Conservation (phyloP, 768 basidiomycete genomes). For the Pulveroboletus ravenelii region DNA sequence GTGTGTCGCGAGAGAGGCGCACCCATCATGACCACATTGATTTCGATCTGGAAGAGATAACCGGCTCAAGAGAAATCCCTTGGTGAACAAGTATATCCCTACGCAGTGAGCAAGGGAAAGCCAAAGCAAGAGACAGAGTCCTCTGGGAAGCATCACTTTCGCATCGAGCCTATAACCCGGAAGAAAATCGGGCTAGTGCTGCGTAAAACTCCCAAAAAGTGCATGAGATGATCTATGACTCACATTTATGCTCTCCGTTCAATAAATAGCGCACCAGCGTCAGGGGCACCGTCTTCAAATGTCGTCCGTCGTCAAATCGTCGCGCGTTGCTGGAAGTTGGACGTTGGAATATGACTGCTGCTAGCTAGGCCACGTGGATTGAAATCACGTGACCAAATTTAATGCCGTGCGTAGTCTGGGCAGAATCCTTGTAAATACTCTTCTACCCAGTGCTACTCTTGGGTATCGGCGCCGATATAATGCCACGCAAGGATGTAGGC, state of each 20-base stretch:
- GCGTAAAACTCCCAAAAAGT: background rate
- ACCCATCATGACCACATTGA: slow-evolving; percentile 54
- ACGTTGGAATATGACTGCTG: too few relatives aligned
- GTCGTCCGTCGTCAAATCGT: background rate
- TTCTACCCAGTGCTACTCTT: background rate
- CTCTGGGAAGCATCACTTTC: slow-evolving; percentile 17
- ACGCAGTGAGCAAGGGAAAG: slow-evolving; percentile 64
- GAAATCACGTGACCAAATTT: slow-evolving; percentile 7
- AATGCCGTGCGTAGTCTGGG: too few relatives aligned
- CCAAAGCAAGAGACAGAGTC: slow-evolving; percentile 43
- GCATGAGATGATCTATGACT: background rate
- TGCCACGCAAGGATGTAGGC: slow-evolving; percentile 68
- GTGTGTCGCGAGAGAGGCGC: slow-evolving; percentile 51
- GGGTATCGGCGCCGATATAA: slow-evolving; percentile 23
- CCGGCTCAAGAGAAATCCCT: slow-evolving; percentile 87
- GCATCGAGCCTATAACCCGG: slow-evolving; percentile 3
- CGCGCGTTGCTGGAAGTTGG: too few relatives aligned
- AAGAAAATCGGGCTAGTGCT: background rate
- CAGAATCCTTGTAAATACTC: too few relatives aligned
- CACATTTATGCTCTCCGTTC: background rate
- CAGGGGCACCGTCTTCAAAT: background rate
- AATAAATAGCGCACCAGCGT: background rate
- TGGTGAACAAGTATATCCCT: slow-evolving; percentile 85
- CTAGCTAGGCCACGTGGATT: too few relatives aligned
- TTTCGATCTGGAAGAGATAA: slow-evolving; percentile 26